Evolutionary conservation across 176 grass and related monocot species (phyloP), one percentile per base, ranked within the genome.

Genomic region (Ensete ventricosum): DNA sequence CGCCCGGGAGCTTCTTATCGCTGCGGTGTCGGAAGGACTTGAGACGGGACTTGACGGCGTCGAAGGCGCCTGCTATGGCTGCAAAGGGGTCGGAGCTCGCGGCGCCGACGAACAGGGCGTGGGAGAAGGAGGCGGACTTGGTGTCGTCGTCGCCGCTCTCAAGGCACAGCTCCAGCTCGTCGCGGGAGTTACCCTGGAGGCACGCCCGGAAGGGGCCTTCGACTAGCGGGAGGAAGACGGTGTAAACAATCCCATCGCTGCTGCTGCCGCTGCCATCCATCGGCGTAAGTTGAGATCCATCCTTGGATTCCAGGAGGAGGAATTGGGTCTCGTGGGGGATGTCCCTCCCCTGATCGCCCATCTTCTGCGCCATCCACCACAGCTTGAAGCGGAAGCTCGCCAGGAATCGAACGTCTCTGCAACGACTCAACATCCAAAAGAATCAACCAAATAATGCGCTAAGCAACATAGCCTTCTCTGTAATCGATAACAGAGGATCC

Each of bases 321-420:
- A 98, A 93, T 84, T 98, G 94, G 62, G 90, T 98, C 82, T 98
- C 94, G 75, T 67, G 90, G 75, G 94, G 94, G 16, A 93, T 85
- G 63, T 98, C 94, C 13, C 86, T 64, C 77, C 90, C 94, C n/a
- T 71, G 85, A 1, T 77, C 66, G 12, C 94, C 94, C 90, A 93
- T 98, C 48, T 82, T 88, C 81, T 98, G 94, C 53, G 94, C 75
- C 94, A 98, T 98, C 94, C 90, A 98, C 94, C 94, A 98, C 26
- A 98, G 86, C 83, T 98, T 98, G 88, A 93, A 93, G 26, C 94
- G 84, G 78, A 98, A 98, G 80, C 83, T 89, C 52, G 94, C 86
- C 71, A 91, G 29, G 78, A 98, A 93, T 55, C 90, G 86, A 67
- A 89, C 80, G 11, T 68, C 86, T 54, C 90, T 98, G 84, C 52